A percentile compares a stretch with the other conserved stretches of the same genome.
Evolutionary conservation across 805 yeast species (phyloP).

Genomic region (Sugiyamaella americana): DNA sequence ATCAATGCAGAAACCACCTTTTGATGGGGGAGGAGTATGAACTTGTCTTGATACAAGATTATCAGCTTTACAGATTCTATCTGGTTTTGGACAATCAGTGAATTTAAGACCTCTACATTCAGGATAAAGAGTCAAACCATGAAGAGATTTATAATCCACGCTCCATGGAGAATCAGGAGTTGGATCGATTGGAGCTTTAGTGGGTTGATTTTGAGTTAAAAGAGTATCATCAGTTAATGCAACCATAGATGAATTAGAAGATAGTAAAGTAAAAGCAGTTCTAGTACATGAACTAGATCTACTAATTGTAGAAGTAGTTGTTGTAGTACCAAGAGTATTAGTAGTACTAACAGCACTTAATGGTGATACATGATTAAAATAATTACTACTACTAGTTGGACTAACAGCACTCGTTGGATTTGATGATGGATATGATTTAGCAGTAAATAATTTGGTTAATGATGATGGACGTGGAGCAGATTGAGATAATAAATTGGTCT

Average conservation of each 20-base stretch:
- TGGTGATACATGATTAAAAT: background rate
- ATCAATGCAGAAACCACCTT: slow-evolving; percentile 1
- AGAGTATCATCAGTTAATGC: background rate
- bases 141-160: background rate
- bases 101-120: background rate
- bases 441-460: slow-evolving; percentile 2
- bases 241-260: background rate
- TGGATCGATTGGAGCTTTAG: background rate
- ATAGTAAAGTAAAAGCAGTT: background rate
- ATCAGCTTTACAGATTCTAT: background rate
- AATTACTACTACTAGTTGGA: background rate
- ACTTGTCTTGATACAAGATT: slow-evolving; percentile 1
- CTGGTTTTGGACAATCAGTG: slow-evolving; percentile 9
- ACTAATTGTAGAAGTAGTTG: background rate
- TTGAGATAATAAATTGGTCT: background rate
- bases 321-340: background rate
- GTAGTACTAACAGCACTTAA: background rate
- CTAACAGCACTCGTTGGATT: background rate
- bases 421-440: background rate
- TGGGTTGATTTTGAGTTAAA: background rate
- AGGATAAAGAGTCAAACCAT: background rate
- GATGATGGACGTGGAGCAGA: slow-evolving; percentile 2
- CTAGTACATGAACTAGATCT: background rate
- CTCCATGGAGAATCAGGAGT: background rate
- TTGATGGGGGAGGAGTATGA: slow-evolving; percentile 10